Percentiles rank a stretch among this genome's conserved stretches.
phyloP scores from a whole-genome alignment of 2,329 filamentous ascomycete species.

The Epicoccum sorghinum region DNA sequence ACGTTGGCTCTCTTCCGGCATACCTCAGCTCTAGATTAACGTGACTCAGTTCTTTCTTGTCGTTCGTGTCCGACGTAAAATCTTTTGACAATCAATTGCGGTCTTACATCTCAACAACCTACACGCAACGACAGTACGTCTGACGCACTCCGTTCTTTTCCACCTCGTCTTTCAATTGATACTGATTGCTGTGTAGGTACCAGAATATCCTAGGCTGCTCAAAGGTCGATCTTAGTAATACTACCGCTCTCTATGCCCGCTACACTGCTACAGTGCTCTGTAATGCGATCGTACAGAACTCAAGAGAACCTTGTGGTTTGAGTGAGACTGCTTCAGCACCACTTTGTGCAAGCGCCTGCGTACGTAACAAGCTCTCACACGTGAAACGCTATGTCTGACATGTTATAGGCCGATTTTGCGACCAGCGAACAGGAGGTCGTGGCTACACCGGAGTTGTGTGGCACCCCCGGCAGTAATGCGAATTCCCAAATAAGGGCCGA shows the following conservation, averaged over 20 bases:
- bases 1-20: constrained; percentile 40
- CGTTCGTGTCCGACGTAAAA: constrained; percentile 74
- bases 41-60: constrained; percentile 75
- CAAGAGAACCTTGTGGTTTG: constrained; percentile 71
- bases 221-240: constrained; percentile 76
- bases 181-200: constrained; percentile 67
- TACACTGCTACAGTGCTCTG: constrained; percentile 93
- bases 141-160: neutral
- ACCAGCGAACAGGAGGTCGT: constrained; percentile 87
- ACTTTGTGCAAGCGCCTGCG: constrained; percentile 88
- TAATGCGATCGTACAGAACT: constrained; percentile 93
- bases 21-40: constrained; percentile 23
- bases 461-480: constrained; percentile 67
- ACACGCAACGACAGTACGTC: constrained; percentile 77
- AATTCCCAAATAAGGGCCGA: constrained; percentile 84
- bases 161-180: neutral
- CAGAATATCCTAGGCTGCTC: constrained; percentile 79
- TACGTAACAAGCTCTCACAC: constrained; percentile 53
- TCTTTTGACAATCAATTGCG: constrained; percentile 79
- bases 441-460: constrained; percentile 75
- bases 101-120: constrained; percentile 75
- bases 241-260: constrained; percentile 84
- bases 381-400: constrained; percentile 31
- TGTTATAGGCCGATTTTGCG: constrained; percentile 73
- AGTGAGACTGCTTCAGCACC: constrained; percentile 70